These are phyloP conservation scores for Cucumis cinereus DNA, from an alignment of 306 rosid species.

Conservation along the genomic window DNA sequence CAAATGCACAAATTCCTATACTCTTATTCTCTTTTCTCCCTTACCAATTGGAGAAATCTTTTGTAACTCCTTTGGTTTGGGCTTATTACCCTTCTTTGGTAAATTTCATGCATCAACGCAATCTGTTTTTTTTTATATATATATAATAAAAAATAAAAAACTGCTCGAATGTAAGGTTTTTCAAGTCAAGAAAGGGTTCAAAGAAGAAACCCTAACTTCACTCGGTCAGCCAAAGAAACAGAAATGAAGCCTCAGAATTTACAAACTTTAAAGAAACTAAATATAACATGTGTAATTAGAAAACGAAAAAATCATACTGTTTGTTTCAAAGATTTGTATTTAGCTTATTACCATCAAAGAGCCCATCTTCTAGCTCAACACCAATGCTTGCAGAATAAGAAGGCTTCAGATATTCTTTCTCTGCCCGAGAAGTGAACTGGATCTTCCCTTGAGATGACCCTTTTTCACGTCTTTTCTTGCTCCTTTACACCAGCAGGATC, in stretches of 20 bases:
- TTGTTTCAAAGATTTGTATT: neutral
- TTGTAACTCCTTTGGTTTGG: too few relatives aligned
- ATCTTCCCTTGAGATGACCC: constrained; percentile 43
- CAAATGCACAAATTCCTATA: too few relatives aligned
- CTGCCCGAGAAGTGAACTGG: constrained; percentile 75
- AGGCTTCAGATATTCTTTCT: constrained; percentile 90
- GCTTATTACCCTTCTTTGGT: too few relatives aligned
- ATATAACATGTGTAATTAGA: neutral
- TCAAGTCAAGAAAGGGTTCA: neutral
- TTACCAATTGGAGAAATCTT: too few relatives aligned
- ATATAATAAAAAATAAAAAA: neutral
- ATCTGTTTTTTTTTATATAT: too few relatives aligned
- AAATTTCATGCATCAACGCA: too few relatives aligned
- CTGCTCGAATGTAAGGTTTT: neutral
- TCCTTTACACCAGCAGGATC: constrained; percentile 28
- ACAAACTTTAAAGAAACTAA: neutral
- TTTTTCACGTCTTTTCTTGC: constrained; percentile 51
- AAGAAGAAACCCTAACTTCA: neutral
- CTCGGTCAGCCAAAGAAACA: neutral
- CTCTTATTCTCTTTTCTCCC: too few relatives aligned
- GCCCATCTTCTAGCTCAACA: constrained; percentile 90
- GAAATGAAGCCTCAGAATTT: neutral
- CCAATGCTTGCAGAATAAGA: constrained; percentile 89
- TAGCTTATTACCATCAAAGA: constrained; percentile 64
- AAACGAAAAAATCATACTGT: neutral